phyloP scores from a whole-genome alignment of 2,329 filamentous ascomycete genomes.

The Juglanconis juglandina region DNA sequence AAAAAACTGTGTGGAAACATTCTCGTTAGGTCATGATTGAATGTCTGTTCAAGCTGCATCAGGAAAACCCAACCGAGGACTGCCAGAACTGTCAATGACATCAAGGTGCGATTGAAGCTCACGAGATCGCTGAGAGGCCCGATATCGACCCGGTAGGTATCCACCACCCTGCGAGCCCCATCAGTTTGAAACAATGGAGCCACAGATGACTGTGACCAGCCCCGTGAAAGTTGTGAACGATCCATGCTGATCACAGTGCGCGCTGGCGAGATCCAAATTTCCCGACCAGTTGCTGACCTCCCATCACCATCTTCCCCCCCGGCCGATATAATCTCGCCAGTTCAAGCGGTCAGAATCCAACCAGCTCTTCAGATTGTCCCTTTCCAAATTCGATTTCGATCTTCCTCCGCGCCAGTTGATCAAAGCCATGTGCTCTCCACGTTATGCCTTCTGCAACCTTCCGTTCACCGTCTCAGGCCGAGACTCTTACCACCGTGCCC shows the following conservation, averaged over 20 bases:
- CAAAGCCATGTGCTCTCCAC: not conserved
- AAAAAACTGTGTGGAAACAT: too few species aligned
- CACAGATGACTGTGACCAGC: not conserved
- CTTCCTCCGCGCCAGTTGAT: not conserved
- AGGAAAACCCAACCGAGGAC: not conserved
- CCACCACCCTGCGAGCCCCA: not conserved
- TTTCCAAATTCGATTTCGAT: not conserved
- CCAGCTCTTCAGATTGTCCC: not conserved
- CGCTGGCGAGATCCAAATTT: not conserved
- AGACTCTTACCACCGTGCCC: not conserved
- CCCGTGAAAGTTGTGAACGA: not conserved
- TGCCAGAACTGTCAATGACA: not conserved
- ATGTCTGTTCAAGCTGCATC: not conserved
- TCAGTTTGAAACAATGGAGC: slow-evolving; percentile 1
- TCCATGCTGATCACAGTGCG: not conserved
- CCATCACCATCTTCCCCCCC: not conserved
- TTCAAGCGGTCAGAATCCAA: not conserved
- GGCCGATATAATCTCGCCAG: slow-evolving; percentile 4
- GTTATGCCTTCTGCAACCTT: not conserved
- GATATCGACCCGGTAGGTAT: not conserved
- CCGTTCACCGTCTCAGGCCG: not conserved
- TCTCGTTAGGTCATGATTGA: too few species aligned
- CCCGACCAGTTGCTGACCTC: not conserved
- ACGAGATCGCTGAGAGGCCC: not conserved
- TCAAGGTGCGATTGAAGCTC: not conserved